phyloP scores from a whole-genome alignment of 768 basidiomycete species.

The Mycena indigotica region DNA sequence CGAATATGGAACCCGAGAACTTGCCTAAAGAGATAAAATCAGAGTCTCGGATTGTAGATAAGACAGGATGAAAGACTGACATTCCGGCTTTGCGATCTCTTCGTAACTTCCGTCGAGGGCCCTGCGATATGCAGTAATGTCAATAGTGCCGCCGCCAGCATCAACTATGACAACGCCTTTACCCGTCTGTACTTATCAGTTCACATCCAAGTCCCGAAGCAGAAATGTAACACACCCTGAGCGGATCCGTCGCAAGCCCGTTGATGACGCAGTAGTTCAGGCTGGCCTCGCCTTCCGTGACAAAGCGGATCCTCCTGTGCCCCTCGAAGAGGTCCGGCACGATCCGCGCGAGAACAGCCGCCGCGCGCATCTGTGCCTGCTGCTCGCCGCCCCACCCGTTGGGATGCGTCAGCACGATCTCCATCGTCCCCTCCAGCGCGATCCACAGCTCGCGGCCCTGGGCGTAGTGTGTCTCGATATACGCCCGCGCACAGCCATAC shows the following conservation, averaged over 20 bases:
- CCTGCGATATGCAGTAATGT: slow-evolving; percentile 57
- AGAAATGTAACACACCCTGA: slow-evolving; percentile 21
- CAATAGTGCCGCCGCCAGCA: slow-evolving; percentile 61
- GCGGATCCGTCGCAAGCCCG: slow-evolving; percentile 34
- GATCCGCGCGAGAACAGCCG: slow-evolving; percentile 48
- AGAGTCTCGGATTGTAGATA: slow-evolving; percentile 5
- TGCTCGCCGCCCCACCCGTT: slow-evolving; percentile 61
- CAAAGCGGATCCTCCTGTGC: slow-evolving; percentile 44
- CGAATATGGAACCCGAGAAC: slow-evolving; percentile 48
- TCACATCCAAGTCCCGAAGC: neutral
- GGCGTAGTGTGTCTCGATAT: slow-evolving; percentile 44
- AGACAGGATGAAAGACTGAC: slow-evolving; percentile 32
- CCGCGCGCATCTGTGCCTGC: slow-evolving; percentile 50
- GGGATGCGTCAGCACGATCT: slow-evolving; percentile 54
- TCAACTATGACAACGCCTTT: slow-evolving; percentile 49
- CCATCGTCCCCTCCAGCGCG: slow-evolving; percentile 40
- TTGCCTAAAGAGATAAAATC: slow-evolving; percentile 45
- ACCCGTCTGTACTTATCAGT: slow-evolving; percentile 25
- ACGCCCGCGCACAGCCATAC: slow-evolving; percentile 38
- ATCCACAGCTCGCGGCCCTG: slow-evolving; percentile 42
- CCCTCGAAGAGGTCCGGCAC: slow-evolving; percentile 38
- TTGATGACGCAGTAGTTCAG: slow-evolving; percentile 53
- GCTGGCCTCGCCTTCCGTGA: slow-evolving; percentile 60
- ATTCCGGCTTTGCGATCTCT: slow-evolving; percentile 52
- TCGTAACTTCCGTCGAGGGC: slow-evolving; percentile 37